These are phyloP conservation scores for Yarrowia galli DNA, from an alignment of 1,139 yeast genomes.

Conservation along the genomic window DNA sequence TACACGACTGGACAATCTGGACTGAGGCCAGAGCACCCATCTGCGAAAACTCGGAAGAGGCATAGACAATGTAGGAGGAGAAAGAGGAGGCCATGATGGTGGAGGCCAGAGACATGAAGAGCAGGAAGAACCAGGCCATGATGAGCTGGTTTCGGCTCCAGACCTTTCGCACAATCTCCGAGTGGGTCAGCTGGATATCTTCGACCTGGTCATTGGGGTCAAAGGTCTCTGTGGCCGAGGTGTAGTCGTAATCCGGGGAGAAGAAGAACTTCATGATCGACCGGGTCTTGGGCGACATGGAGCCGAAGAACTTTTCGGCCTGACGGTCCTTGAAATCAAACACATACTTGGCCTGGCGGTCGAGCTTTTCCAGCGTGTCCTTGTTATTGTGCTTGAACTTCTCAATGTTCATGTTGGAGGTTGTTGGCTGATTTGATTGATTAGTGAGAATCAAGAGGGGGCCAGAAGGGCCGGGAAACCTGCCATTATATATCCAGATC, in stretches of 20 bases:
- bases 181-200: constrained; percentile 11
- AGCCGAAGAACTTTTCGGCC: neutral
- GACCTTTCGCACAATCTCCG: constrained; percentile 6
- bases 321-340: constrained; percentile 15
- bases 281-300: constrained; percentile 15
- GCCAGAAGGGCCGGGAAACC: too few species aligned
- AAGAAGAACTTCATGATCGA: constrained; percentile 1
- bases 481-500: too few species aligned
- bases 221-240: neutral
- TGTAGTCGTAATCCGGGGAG: constrained; percentile 7
- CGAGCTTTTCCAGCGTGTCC: neutral
- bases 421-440: neutral
- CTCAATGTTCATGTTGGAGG: neutral
- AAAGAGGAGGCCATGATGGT: constrained; percentile 18
- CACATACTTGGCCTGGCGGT: constrained; percentile 3
- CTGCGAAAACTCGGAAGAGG: constrained; percentile 17
- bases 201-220: constrained; percentile 1
- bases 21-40: constrained; percentile 18
- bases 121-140: constrained; percentile 9
- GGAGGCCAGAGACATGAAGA: constrained; percentile 22
- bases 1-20: constrained; percentile 17
- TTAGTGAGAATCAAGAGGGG: too few species aligned
- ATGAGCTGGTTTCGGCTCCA: constrained; percentile 9
- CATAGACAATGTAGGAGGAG: constrained; percentile 19
- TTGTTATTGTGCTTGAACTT: neutral